Percentiles rank a stretch among this genome's conserved stretches.
phyloP scores from a whole-genome alignment of 345 rosid species.

The Balakata baccata region DNA sequence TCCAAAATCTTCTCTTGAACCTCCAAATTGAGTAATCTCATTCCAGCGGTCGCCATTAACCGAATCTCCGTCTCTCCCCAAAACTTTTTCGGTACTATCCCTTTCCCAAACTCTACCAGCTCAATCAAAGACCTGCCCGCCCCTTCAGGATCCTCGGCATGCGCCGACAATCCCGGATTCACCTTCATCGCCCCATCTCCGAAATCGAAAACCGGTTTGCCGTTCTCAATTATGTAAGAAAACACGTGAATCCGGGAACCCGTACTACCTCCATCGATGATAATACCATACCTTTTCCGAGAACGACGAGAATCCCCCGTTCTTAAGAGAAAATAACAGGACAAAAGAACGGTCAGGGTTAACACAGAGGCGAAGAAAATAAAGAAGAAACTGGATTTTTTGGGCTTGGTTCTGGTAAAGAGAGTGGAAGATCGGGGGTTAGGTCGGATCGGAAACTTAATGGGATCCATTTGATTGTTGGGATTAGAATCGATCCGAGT shows the following conservation, averaged over 20 bases:
- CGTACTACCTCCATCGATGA: slow-evolving; percentile 86
- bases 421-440: slow-evolving; percentile 38
- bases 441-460: slow-evolving; percentile 48
- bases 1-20: slow-evolving; percentile 58
- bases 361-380: slow-evolving; percentile 23
- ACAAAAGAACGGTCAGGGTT: slow-evolving; percentile 21
- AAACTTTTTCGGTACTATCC: slow-evolving; percentile 46
- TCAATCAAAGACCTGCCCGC: slow-evolving; percentile 55
- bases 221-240: slow-evolving; percentile 33
- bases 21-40: slow-evolving; percentile 59
- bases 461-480: slow-evolving; percentile 49
- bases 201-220: slow-evolving; percentile 47
- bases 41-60: slow-evolving; percentile 94
- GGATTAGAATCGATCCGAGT: slow-evolving; percentile 35
- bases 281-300: slow-evolving; percentile 34
- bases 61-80: slow-evolving; percentile 74
- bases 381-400: slow-evolving; percentile 25
- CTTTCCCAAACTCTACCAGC: slow-evolving; percentile 61
- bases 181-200: slow-evolving; percentile 48
- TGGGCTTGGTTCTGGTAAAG: slow-evolving; percentile 30
- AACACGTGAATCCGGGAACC: slow-evolving; percentile 77
- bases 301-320: not conserved
- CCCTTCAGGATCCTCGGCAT: slow-evolving; percentile 49
- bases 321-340: slow-evolving; percentile 27
- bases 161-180: slow-evolving; percentile 79